Percentiles rank a stretch among this genome's conserved stretches.
These are phyloP conservation scores for Echium plantagineum DNA, from an alignment of 257 asterid genomes.

Conservation along the genomic window DNA sequence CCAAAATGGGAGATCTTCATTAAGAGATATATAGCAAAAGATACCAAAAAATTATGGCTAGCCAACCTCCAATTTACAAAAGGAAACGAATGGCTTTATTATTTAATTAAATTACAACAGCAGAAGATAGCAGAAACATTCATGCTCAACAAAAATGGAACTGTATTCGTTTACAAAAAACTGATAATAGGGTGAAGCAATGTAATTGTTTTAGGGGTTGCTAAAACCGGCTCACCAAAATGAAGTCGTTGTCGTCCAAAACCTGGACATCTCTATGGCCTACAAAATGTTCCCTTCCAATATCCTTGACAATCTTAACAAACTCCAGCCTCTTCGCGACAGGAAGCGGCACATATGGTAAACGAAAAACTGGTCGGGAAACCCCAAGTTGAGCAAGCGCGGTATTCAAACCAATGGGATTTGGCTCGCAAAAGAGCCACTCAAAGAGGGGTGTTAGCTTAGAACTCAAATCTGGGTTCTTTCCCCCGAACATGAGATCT, in stretches of 20 bases:
- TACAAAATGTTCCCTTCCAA: constrained; percentile 69
- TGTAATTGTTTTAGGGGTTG: not conserved
- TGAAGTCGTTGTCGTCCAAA: constrained; percentile 60
- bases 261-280: constrained; percentile 59
- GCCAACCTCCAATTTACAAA: no score
- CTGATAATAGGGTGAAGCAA: not conserved
- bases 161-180: no score
- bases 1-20: no score
- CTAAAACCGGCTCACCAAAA: constrained; percentile 70
- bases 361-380: constrained; percentile 64
- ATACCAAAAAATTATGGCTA: not conserved
- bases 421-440: constrained; percentile 73
- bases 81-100: not conserved
- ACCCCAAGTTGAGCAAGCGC: constrained; percentile 91
- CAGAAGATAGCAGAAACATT: not conserved
- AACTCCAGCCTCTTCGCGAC: constrained; percentile 65
- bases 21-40: no score
- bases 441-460: constrained; percentile 44
- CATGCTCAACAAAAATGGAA: not conserved
- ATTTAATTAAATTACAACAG: not conserved
- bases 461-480: constrained; percentile 38
- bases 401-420: constrained; percentile 68
- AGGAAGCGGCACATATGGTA: constrained; percentile 73
- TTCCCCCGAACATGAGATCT: constrained; percentile 62
- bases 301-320: constrained; percentile 53